These are phyloP conservation scores for Pulveroboletus sp. DNA, from an alignment of 768 basidiomycete genomes.

Conservation along the genomic window DNA sequence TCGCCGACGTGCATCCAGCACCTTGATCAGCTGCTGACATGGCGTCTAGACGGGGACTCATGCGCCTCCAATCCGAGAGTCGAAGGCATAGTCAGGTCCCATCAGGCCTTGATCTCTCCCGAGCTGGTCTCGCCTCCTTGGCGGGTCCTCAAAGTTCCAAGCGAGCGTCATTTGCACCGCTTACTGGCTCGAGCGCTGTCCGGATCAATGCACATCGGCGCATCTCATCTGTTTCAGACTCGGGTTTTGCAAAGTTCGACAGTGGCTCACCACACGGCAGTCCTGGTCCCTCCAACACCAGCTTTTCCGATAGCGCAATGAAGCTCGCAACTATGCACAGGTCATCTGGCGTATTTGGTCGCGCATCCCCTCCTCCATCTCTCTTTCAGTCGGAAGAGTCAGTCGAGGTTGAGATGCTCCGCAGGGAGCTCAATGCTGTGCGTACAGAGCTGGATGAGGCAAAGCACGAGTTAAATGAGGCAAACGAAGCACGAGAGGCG, in stretches of 20 bases:
- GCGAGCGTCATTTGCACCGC: conserved; percentile 72
- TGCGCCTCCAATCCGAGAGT: conserved; percentile 81
- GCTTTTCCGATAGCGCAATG: conserved; percentile 32
- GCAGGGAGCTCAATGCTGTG: conserved; percentile 54
- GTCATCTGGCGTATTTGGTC: conserved; percentile 54
- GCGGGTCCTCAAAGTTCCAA: conserved; percentile 55
- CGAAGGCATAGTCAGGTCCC: conserved; percentile 56
- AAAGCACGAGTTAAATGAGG: conserved; percentile 68
- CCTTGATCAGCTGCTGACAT: conserved; percentile 4
- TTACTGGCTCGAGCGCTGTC: conserved; percentile 52
- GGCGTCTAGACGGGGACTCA: conserved; percentile 66
- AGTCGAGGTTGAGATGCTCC: conserved; percentile 54
- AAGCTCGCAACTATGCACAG: conserved; percentile 28
- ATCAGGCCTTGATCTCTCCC: conserved; percentile 53
- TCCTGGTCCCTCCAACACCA: conserved; percentile 33
- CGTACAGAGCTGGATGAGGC: conserved; percentile 61
- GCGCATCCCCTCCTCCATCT: conserved; percentile 42
- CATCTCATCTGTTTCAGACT: conserved; percentile 72
- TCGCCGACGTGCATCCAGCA: background rate
- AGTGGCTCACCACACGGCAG: conserved; percentile 30
- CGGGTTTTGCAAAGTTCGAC: conserved; percentile 39
- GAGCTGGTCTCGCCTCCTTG: conserved; percentile 40
- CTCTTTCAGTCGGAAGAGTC: conserved; percentile 31
- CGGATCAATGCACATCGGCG: conserved; percentile 59
- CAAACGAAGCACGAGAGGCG: conserved; percentile 82